phyloP scores from a whole-genome alignment of 2,329 filamentous ascomycete genomes.

The Scedosporium dehoogii region DNA sequence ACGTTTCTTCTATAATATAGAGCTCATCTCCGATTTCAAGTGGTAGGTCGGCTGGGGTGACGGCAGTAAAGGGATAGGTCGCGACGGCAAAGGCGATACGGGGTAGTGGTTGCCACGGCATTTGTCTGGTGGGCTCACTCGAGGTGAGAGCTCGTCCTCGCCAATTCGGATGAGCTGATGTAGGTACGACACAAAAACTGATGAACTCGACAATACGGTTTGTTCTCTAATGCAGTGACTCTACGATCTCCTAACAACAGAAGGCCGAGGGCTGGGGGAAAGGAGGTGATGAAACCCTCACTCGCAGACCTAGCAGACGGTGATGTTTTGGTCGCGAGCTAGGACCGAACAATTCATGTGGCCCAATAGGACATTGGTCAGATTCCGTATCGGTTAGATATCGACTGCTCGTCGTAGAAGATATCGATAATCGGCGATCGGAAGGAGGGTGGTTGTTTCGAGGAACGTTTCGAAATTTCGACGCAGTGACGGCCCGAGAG shows the following conservation, averaged over 20 bases:
- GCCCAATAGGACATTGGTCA: not conserved
- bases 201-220: not conserved
- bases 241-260: not conserved
- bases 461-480: not conserved
- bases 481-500: not conserved
- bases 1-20: conserved; percentile 96
- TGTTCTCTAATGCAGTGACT: not conserved
- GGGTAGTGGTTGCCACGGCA: conserved; percentile 96
- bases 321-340: not conserved
- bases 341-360: not conserved
- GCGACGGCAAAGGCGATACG: conserved; percentile 97
- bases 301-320: not conserved
- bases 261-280: not conserved
- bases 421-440: not conserved
- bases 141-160: not conserved
- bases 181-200: not conserved
- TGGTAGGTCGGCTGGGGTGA: conserved; percentile 80
- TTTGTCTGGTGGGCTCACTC: conserved; percentile 26
- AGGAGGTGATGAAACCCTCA: not conserved
- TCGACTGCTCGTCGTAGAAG: not conserved
- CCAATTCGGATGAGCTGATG: not conserved
- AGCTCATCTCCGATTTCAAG: conserved; percentile 97
- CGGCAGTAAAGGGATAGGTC: conserved; percentile 84
- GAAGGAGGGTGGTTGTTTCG: not conserved
- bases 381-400: not conserved